These are phyloP conservation scores for Fusarium hainanense DNA, from an alignment of 2,329 filamentous ascomycete genomes.

Conservation along the genomic window DNA sequence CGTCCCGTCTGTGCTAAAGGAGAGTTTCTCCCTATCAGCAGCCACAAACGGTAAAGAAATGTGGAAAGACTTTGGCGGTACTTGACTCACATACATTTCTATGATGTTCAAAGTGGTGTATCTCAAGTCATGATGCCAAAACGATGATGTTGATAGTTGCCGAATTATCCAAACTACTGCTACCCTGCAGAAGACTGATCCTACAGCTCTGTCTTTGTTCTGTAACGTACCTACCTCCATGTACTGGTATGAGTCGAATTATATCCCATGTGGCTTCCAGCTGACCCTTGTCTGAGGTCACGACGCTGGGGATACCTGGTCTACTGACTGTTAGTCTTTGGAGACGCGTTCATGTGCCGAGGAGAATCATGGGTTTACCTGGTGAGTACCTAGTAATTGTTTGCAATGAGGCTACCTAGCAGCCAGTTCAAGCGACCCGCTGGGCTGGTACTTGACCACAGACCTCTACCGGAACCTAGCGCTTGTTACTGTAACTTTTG, in stretches of 20 bases:
- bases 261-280: constrained; percentile 36
- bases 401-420: background rate
- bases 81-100: background rate
- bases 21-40: constrained; percentile 21
- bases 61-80: constrained; percentile 15
- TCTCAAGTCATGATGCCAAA: constrained; percentile 11
- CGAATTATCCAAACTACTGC: constrained; percentile 1
- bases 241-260: background rate
- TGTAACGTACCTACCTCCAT: background rate
- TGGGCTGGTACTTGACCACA: constrained; percentile 11
- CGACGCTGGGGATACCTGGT: constrained; percentile 25
- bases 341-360: constrained; percentile 36
- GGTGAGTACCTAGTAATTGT: background rate
- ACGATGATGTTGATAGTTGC: constrained; percentile 21
- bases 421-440: background rate
- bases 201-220: background rate
- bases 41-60: constrained; percentile 5
- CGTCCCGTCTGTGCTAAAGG: constrained; percentile 11
- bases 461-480: constrained; percentile 8
- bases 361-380: background rate
- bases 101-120: background rate
- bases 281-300: constrained; percentile 43
- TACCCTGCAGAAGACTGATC: constrained; percentile 15
- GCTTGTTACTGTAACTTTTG: background rate
- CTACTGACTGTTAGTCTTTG: constrained; percentile 2